Evolutionary conservation across 2,329 filamentous ascomycete genomes (phyloP), one percentile per base, ranked within the genome.

Genomic region (Nothomitra cinnamomea): DNA sequence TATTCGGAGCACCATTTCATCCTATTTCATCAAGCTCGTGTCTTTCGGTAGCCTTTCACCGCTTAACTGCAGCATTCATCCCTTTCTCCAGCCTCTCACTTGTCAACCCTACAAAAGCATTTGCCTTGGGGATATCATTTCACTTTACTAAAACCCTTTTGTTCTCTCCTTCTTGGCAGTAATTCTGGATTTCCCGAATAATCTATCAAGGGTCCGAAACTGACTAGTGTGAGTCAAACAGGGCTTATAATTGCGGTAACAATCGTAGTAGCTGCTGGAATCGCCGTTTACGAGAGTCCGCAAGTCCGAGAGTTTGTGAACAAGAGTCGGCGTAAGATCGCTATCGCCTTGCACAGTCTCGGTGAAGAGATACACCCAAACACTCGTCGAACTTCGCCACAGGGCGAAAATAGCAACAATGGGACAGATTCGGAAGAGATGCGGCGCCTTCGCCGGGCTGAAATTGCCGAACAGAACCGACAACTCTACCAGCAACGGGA

Each of bases 231-330:
- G 6, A 28, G n/a, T n/a, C 24, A n/a, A 24, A 35, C 25, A 82
- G 79, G 78, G 61, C 72, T 81, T 58, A 76, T 83, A 57, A 74
- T 82, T 59, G 77, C 76, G 49, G 72, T 79, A 57, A 75, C 75
- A 43, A 71, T 82, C 41, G 68, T 82, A 54, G 73, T 81, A 52
- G 79, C 79, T 56, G 77, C 79, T 17, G 75, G 78, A 12, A 72
- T 81, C 51, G 79, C 79, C 52, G 73, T 80, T 47, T 80, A 81
- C 64, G 76, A 82, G 63, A 80, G 75, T 41, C 79, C 79, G 0
- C 74, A 81, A 61, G 71, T 82, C 55, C 71, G 77, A 63, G 70
- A 73, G 72, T 82, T 79, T 79, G 66, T 82, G 53, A 72, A 78
- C 54, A 71, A 75, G 54, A 78, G 76, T 54, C 75, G 79, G 47